phyloP scores from a whole-genome alignment of 2,329 filamentous ascomycete genomes.

The Leptographium galeiforme region DNA sequence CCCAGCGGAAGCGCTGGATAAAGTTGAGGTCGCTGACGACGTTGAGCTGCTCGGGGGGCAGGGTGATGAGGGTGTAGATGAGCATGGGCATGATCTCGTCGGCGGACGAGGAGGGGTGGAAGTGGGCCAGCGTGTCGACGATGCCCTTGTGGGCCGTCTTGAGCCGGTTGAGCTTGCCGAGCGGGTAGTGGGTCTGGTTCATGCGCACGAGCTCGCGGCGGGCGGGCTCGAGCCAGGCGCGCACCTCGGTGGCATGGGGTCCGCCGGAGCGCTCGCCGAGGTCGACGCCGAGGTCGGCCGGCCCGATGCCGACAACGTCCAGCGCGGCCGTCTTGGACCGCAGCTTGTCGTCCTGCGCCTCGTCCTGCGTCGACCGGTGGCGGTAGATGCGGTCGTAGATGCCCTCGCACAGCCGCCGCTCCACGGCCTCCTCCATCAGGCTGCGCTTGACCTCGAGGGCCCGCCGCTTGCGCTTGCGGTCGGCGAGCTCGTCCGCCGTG shows the following conservation, averaged over 20 bases:
- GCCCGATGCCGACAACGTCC: constrained; percentile 78
- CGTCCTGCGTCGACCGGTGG: constrained; percentile 82
- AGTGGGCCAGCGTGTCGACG: constrained; percentile 65
- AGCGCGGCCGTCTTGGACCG: constrained; percentile 88
- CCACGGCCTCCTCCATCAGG: constrained; percentile 79
- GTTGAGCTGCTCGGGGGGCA: constrained; percentile 71
- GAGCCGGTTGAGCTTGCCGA: constrained; percentile 81
- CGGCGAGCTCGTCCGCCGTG: constrained; percentile 69
- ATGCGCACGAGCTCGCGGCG: constrained; percentile 62
- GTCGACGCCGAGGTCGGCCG: constrained; percentile 73
- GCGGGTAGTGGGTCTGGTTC: constrained; percentile 74
- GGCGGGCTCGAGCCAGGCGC: constrained; percentile 58
- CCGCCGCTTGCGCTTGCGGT: constrained; percentile 65
- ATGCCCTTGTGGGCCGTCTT: constrained; percentile 87
- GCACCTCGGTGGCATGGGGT: constrained; percentile 49
- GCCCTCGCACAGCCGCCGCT: constrained; percentile 70
- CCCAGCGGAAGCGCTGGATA: constrained; percentile 80
- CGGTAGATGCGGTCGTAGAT: constrained; percentile 84
- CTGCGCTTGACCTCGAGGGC: constrained; percentile 64
- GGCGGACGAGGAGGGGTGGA: constrained; percentile 71
- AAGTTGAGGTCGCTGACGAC: constrained; percentile 92
- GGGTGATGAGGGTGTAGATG: constrained; percentile 89
- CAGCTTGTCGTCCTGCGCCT: constrained; percentile 87
- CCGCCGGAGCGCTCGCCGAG: constrained; percentile 41
- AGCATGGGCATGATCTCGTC: constrained; percentile 95